Conservation (phyloP, 2,329 filamentous ascomycete species). For the Exophiala xenobiotica region DNA sequence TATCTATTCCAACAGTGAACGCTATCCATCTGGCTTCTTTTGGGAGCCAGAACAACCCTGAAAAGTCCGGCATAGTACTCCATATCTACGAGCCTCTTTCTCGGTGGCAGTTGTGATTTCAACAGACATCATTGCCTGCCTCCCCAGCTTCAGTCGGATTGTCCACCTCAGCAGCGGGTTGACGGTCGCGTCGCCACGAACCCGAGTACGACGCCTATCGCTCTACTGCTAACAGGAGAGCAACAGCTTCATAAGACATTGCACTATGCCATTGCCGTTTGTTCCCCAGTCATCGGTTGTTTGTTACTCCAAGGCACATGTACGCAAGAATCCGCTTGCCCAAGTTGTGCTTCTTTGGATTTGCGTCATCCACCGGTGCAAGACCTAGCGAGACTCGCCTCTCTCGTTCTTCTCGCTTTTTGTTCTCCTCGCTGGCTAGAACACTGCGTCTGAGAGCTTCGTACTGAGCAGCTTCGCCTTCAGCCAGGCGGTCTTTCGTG, state of each 20-base stretch:
- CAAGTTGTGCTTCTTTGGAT: neutral
- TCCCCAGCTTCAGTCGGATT: no score
- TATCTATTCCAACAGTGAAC: no score
- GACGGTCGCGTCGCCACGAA: no score
- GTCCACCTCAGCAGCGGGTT: no score
- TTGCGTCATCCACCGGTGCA: neutral
- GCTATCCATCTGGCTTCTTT: no score
- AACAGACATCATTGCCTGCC: no score
- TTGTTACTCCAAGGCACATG: neutral
- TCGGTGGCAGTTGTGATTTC: no score
- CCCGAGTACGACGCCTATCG: no score
- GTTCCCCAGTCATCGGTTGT: neutral
- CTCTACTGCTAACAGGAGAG: no score
- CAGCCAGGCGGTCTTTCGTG: slow-evolving; percentile 10
- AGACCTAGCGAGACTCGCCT: slow-evolving; percentile 8
- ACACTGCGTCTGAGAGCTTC: slow-evolving; percentile 11
- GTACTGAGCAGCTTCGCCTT: slow-evolving; percentile 14
- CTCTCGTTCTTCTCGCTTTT: slow-evolving; percentile 13
- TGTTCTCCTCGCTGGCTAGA: slow-evolving; percentile 6
- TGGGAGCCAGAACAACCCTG: no score
- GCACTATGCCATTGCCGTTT: neutral
- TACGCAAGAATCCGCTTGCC: neutral
- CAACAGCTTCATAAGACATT: neutral
- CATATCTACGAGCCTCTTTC: no score
- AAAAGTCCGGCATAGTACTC: no score